Percentiles rank a stretch among this genome's conserved stretches.
Evolutionary conservation across 2,329 filamentous ascomycete species (phyloP).

Genomic region (Geoglossum cookeanum): DNA sequence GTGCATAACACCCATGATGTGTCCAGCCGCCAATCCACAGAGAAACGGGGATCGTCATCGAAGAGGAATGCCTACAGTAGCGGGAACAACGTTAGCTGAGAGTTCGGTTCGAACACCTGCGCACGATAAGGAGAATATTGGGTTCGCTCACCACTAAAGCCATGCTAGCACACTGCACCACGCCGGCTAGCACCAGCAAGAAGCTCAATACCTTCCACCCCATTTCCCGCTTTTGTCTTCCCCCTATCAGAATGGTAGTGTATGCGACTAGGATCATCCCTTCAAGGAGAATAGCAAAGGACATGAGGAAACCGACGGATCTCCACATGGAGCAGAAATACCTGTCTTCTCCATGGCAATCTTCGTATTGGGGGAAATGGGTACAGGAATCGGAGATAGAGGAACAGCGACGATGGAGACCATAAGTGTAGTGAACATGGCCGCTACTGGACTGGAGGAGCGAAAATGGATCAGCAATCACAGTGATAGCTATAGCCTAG

Average conservation of each 20-base stretch:
- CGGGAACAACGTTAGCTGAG: slow-evolving; percentile 4
- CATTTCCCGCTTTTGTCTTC: slow-evolving; percentile 57
- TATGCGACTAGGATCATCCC: slow-evolving; percentile 67
- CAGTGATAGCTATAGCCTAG: neutral
- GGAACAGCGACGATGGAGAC: slow-evolving; percentile 66
- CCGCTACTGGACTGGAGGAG: slow-evolving; percentile 15
- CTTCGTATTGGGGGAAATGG: slow-evolving; percentile 45
- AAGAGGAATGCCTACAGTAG: slow-evolving; percentile 55
- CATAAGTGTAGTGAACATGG: slow-evolving; percentile 46
- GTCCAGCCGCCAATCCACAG: slow-evolving; percentile 64
- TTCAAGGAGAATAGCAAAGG: slow-evolving; percentile 64
- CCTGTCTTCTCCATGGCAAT: slow-evolving; percentile 46
- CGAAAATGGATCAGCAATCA: neutral
- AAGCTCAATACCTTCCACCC: slow-evolving; percentile 63
- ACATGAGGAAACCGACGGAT: slow-evolving; percentile 71
- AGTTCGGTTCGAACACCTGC: neutral
- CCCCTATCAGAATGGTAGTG: slow-evolving; percentile 55
- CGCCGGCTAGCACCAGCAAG: slow-evolving; percentile 44
- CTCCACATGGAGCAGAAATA: slow-evolving; percentile 89
- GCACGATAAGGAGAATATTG: neutral
- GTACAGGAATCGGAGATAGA: slow-evolving; percentile 44
- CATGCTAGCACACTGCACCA: slow-evolving; percentile 59
- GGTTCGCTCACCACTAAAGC: slow-evolving; percentile 55
- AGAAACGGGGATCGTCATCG: slow-evolving; percentile 68
- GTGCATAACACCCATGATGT: slow-evolving; percentile 56